Percentiles rank a stretch among this genome's conserved stretches.
Conservation (phyloP, 805 yeast species). For the Sugiyamaella boreocaroliniensis region DNA sequence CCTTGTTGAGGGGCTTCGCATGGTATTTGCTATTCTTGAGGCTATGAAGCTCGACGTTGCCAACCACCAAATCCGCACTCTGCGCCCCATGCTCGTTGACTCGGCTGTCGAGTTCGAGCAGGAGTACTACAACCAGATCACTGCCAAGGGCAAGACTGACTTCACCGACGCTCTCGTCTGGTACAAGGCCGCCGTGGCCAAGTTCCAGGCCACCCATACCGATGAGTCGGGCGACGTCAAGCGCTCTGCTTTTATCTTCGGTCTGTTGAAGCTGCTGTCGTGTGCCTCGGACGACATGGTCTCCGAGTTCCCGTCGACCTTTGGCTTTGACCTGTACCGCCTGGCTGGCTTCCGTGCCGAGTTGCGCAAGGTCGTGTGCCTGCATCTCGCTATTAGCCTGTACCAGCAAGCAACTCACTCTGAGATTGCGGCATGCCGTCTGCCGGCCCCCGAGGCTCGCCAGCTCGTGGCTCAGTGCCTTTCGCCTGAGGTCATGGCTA, state of each 20-base stretch:
- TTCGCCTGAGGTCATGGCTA: conserved; percentile 30
- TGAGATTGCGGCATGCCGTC: conserved; percentile 26
- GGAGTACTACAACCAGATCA: conserved; percentile 54
- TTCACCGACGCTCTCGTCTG: conserved; percentile 57
- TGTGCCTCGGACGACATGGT: conserved; percentile 64
- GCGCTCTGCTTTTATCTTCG: conserved; percentile 21
- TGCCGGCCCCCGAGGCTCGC: conserved; percentile 30
- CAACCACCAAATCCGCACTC: conserved; percentile 81
- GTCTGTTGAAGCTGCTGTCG: conserved; percentile 49
- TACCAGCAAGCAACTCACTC: conserved; percentile 56
- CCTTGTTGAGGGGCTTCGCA: conserved; percentile 68
- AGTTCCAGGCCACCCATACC: conserved; percentile 6
- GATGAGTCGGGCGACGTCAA: conserved; percentile 12
- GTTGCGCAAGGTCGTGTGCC: conserved; percentile 75
- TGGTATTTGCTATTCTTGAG: conserved; percentile 75
- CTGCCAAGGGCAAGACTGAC: conserved; percentile 47
- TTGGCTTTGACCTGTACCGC: conserved; percentile 79
- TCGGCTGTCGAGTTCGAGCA: conserved; percentile 86
- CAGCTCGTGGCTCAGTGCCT: conserved; percentile 4
- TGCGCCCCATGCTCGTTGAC: conserved; percentile 76
- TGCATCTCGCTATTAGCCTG: conserved; percentile 63
- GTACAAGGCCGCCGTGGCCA: conserved; percentile 41
- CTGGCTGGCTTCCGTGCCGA: conserved; percentile 74
- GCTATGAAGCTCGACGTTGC: conserved; percentile 95
- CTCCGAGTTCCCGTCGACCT: conserved; percentile 72